phyloP scores from a whole-genome alignment of 2,329 filamentous ascomycete species.

The Fusarium aywerte region DNA sequence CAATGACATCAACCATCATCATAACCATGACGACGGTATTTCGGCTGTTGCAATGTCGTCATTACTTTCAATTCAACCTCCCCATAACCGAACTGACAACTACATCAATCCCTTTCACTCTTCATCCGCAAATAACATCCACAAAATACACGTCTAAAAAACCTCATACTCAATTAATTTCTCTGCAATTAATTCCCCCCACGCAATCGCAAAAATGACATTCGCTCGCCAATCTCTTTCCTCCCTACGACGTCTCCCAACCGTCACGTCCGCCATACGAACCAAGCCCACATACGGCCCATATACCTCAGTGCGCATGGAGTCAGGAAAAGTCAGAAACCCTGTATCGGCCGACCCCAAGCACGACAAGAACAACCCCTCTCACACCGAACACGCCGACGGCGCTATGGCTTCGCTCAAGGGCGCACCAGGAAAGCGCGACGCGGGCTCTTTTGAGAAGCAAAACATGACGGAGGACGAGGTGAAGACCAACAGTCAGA shows the following conservation, averaged over 20 bases:
- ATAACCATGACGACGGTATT: constrained; percentile 10
- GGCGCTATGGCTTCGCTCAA: constrained; percentile 30
- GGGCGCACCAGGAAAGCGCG: constrained; percentile 6
- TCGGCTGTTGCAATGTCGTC: constrained; percentile 22
- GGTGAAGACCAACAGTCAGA: constrained; percentile 15
- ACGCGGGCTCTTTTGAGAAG: constrained; percentile 9
- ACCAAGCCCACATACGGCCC: neutral
- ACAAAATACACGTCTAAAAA: too few species aligned
- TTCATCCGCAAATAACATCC: neutral
- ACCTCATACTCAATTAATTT: neutral
- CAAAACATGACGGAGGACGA: constrained; percentile 21
- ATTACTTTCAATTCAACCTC: neutral
- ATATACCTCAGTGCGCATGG: neutral
- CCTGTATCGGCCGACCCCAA: constrained; percentile 13
- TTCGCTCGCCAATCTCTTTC: constrained; percentile 4
- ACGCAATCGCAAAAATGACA: neutral
- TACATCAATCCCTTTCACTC: neutral
- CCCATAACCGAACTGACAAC: neutral
- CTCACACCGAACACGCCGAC: constrained; percentile 3
- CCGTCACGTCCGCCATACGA: neutral
- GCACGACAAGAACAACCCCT: constrained; percentile 1
- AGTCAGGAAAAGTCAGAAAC: constrained; percentile 12
- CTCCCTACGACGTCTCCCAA: neutral
- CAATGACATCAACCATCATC: constrained; percentile 33
- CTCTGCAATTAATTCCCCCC: neutral